Evolutionary conservation across 495 filamentous ascomycete species (phyloP).

Genomic region (Parathielavia appendiculata): DNA sequence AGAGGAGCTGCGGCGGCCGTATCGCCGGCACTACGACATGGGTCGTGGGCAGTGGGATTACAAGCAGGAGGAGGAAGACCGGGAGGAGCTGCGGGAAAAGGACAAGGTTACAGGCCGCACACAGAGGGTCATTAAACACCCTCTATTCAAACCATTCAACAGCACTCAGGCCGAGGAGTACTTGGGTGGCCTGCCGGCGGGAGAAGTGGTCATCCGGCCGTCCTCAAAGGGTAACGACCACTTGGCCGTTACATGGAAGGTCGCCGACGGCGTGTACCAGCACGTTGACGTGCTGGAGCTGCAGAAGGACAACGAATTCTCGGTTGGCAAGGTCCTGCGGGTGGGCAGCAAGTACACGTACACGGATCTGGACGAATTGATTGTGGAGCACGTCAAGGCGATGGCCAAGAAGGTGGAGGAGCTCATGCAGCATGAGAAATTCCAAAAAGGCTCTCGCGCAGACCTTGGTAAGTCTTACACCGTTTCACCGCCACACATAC

Average conservation of each 20-base stretch:
- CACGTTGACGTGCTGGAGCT: slow-evolving; percentile 96
- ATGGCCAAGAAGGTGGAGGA: slow-evolving; percentile 98
- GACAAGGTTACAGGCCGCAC: slow-evolving; percentile 75
- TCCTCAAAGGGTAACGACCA: slow-evolving; percentile 93
- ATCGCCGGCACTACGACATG: slow-evolving; percentile 59
- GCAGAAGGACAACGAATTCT: slow-evolving; percentile 94
- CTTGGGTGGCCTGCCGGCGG: slow-evolving; percentile 72
- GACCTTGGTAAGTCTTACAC: slow-evolving; percentile 67
- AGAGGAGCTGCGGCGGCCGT: slow-evolving; percentile 66
- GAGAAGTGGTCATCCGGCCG: slow-evolving; percentile 91
- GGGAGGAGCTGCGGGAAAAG: slow-evolving; percentile 70
- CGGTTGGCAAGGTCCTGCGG: slow-evolving; percentile 75
- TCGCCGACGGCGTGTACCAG: slow-evolving; percentile 89
- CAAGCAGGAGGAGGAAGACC: slow-evolving; percentile 69
- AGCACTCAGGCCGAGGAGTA: slow-evolving; percentile 90
- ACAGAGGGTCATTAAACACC: slow-evolving; percentile 93
- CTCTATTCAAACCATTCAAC: slow-evolving; percentile 89
- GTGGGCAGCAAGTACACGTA: slow-evolving; percentile 85
- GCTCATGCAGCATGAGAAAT: slow-evolving; percentile 88
- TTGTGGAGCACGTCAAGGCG: slow-evolving; percentile 92
- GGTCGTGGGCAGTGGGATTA: slow-evolving; percentile 81
- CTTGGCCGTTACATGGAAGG: slow-evolving; percentile 95
- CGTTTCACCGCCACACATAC: not conserved
- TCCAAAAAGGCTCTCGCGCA: slow-evolving; percentile 68
- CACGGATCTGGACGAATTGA: slow-evolving; percentile 93